A percentile compares a stretch with the other conserved stretches of the same genome.
Conservation (phyloP, 352 stramenopile genomes). For the Pythium coloratum region DNA sequence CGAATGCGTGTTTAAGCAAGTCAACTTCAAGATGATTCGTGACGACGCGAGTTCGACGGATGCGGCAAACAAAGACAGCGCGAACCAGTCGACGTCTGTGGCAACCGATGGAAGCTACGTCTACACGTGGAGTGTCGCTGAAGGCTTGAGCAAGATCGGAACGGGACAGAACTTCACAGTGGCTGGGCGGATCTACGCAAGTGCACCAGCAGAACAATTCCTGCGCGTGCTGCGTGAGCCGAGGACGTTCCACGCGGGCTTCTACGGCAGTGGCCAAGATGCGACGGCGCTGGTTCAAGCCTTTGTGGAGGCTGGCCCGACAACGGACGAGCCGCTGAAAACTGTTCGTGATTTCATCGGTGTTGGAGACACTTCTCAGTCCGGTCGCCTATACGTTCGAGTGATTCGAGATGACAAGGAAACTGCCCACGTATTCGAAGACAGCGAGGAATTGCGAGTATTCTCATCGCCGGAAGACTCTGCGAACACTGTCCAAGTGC, state of each 20-base stretch:
- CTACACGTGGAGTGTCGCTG: conserved; percentile 51
- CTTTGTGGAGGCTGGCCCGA: not conserved
- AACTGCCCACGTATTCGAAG: conserved; percentile 25
- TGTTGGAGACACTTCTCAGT: not conserved
- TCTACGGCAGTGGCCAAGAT: conserved; percentile 48
- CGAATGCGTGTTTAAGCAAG: conserved; percentile 38
- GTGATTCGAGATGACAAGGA: not conserved
- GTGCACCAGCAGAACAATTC: conserved; percentile 32
- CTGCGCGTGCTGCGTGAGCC: conserved; percentile 27
- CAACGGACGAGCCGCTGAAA: not conserved
- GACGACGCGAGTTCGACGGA: not conserved
- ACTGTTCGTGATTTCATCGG: not conserved
- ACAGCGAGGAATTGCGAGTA: conserved; percentile 30
- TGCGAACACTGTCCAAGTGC: conserved; percentile 2
- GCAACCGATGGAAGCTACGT: conserved; percentile 67
- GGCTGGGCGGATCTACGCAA: conserved; percentile 62
- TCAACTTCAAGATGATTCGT: conserved; percentile 41
- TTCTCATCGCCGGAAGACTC: not conserved
- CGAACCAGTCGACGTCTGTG: conserved; percentile 28
- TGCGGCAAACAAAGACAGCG: conserved; percentile 26
- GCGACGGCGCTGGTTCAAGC: conserved; percentile 32
- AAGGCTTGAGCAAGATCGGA: conserved; percentile 64
- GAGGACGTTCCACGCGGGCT: conserved; percentile 27
- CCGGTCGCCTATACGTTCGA: not conserved
- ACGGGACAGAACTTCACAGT: conserved; percentile 72